Evolutionary conservation across 257 asterid genomes (phyloP).

Genomic region (Voacanga thouarsii): DNA sequence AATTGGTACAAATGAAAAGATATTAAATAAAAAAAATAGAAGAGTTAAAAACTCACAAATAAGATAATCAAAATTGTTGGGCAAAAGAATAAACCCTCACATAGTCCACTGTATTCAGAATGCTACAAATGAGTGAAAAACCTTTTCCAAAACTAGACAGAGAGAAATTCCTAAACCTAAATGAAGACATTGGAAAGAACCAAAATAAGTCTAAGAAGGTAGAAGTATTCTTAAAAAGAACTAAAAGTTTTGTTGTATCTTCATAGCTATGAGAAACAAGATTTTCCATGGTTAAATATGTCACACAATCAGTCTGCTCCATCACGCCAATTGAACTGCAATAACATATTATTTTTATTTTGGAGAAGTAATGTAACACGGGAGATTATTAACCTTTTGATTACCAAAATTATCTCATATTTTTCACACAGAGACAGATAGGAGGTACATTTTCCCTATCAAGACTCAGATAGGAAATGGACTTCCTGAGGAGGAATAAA

Average conservation of each 20-base stretch:
- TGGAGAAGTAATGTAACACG: too few relatives aligned
- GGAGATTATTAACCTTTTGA: background rate
- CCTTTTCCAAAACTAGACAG: background rate
- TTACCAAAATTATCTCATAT: background rate
- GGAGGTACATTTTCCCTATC: background rate
- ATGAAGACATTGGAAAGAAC: too few relatives aligned
- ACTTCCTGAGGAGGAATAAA: background rate
- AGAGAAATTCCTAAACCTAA: too few relatives aligned
- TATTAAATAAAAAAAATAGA: too few relatives aligned
- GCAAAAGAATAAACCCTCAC: background rate
- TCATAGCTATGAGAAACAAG: background rate
- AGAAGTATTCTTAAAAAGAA: background rate
- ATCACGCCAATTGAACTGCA: background rate
- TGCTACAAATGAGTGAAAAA: background rate
- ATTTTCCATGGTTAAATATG: background rate
- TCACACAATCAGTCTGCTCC: background rate
- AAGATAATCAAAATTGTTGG: background rate
- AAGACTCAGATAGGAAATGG: background rate
- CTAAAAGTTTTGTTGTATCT: background rate
- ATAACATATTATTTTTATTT: too few relatives aligned
- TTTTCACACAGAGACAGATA: background rate
- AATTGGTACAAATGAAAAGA: background rate
- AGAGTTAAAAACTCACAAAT: background rate
- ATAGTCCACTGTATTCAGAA: background rate
- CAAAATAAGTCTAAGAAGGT: too few relatives aligned